Base-by-base conservation (phyloP, 2,329 filamentous ascomycete genomes). In the Alternaria incomplexa region DNA sequence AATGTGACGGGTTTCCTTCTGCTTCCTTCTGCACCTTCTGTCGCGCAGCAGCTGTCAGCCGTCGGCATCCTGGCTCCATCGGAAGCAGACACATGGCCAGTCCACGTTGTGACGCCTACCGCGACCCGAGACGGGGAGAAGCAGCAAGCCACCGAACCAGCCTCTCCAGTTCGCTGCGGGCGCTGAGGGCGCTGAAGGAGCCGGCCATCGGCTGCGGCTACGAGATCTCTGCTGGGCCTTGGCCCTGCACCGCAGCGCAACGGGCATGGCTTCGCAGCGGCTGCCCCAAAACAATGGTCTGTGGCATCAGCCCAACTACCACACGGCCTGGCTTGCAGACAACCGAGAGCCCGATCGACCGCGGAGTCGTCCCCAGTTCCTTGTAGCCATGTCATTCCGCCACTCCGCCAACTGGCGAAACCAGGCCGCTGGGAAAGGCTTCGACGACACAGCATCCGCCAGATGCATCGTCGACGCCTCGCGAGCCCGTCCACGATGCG, bases 401-500 rank as follows among this genome's bases (percentile, higher is more conserved):
- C 36, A 44, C 25, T 54, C 56, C 64, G 57, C 65, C 63, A 56
- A 54, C 61, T 65, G 64, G 61, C 57, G 57, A 63, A 72, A 73
- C 75, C 74, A 73, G 71, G 73, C 72, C 63, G 68, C 66, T 70
- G 73, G 75, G 69, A 76, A 62, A 67, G 72, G 61, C 36, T 53
- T 64, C 56, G 55, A 68, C 70, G 61, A 70, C 67, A 66, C 64
- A 48, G 53, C 63, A 61, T 63, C 48, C 20, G 20, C 36, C 20
- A 52, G 12, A 23, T 52, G 48, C 48, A 52, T 40, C 30, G 32
- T 17, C 13, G 11, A 40, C 30, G 48, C 20, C 28, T 52, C 20
- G 20, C 11, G 10, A 51, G 17, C 28, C 13, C 36, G 40, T 43
- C 58, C 20, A 65, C 36, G n/a, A 40, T 40, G 60, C 65, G 63